Evolutionary conservation across 805 yeast species (phyloP).

Genomic region (Zygoascus flipseniorum): DNA sequence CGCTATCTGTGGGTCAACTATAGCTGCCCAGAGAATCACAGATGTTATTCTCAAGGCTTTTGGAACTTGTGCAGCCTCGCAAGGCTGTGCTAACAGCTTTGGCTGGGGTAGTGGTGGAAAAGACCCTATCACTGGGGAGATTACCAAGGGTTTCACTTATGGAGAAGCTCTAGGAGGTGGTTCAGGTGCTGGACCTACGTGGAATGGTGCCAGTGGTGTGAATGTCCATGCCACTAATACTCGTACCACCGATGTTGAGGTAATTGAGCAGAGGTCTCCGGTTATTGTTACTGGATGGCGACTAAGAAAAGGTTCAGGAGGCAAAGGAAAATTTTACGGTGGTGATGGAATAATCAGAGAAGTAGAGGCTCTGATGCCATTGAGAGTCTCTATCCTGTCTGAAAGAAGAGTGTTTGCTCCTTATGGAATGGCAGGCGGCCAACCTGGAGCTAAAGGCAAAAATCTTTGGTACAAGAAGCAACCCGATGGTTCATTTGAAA

Average conservation of each 20-base stretch:
- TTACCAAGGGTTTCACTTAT: constrained; percentile 59
- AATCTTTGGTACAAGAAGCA: constrained; percentile 35
- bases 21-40: constrained; percentile 84
- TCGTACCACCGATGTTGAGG: constrained; percentile 81
- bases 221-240: constrained; percentile 93
- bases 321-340: constrained; percentile 60
- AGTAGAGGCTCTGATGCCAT: constrained; percentile 63
- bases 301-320: constrained; percentile 71
- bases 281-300: constrained; percentile 64
- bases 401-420: constrained; percentile 83
- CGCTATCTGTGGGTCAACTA: constrained; percentile 92
- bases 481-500: constrained; percentile 28
- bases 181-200: constrained; percentile 78
- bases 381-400: constrained; percentile 69
- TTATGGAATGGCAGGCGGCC: constrained; percentile 78
- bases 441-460: constrained; percentile 61
- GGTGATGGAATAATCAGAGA: constrained; percentile 85
- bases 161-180: constrained; percentile 95
- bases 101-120: constrained; percentile 80
- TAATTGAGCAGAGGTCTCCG: constrained; percentile 81
- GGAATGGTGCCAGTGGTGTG: constrained; percentile 79
- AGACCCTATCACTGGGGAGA: constrained; percentile 5
- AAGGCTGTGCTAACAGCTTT: constrained; percentile 88
- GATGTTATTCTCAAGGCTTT: constrained; percentile 84
- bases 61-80: constrained; percentile 85